These are phyloP conservation scores for Erysiphe pulchra DNA, from an alignment of 2,329 filamentous ascomycete species.

Conservation along the genomic window DNA sequence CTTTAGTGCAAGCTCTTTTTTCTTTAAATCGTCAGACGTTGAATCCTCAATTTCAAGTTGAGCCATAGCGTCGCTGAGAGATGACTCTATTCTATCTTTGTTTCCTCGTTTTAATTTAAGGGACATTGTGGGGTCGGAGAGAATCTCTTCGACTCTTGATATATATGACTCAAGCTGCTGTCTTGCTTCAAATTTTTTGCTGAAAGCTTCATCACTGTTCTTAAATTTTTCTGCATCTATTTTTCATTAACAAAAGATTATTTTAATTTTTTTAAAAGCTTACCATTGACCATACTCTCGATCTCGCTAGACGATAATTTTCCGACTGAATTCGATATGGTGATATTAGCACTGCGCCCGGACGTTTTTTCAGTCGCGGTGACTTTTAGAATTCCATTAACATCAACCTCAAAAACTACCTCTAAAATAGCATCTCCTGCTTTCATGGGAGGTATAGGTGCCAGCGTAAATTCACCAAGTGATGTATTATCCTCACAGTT, in stretches of 20 bases:
- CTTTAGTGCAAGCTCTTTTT: conserved; percentile 98
- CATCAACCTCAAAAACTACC: conserved; percentile 96
- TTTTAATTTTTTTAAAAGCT: conserved; percentile 9
- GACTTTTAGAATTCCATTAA: conserved; percentile 99
- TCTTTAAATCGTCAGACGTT: conserved; percentile 83
- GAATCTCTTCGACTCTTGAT: conserved; percentile 92
- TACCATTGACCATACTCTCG: conserved; percentile 85
- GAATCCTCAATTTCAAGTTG: conserved; percentile 92
- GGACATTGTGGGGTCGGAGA: conserved; percentile 85
- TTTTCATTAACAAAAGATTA: conserved; percentile 4
- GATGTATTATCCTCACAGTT: conserved; percentile 98
- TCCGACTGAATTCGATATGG: conserved; percentile 97
- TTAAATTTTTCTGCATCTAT: conserved; percentile 91
- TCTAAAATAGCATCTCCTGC: conserved; percentile 93
- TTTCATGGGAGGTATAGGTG: conserved; percentile 48
- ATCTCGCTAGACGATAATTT: conserved; percentile 91
- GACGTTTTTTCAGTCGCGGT: conserved; percentile 98
- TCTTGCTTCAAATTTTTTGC: conserved; percentile 97
- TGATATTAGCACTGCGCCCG: conserved; percentile 95
- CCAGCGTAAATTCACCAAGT: conserved; percentile 87
- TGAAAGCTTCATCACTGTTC: conserved; percentile 90
- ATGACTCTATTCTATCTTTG: conserved; percentile 98
- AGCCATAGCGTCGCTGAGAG: conserved; percentile 90
- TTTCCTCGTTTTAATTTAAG: conserved; percentile 96
- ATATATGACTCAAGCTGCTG: conserved; percentile 99